Evolutionary conservation across 352 stramenopile genomes (phyloP), one percentile per base, ranked within the genome.

Genomic region (Globisporangium barbulae): DNA sequence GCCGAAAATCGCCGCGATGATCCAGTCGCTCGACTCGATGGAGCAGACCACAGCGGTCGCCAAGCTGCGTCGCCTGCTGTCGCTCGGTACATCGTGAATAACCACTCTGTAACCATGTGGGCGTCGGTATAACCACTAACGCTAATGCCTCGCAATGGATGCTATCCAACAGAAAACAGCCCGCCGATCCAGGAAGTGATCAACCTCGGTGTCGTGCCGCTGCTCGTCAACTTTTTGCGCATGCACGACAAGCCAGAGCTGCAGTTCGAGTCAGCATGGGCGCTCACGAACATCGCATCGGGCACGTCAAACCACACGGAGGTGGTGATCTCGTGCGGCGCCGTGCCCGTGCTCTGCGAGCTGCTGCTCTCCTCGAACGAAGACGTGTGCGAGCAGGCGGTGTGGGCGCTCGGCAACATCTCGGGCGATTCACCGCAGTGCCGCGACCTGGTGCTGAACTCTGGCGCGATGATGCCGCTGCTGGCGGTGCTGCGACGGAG

Each of bases 371-470:
- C 90, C 42, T 97, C 95, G 49, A 98, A 99, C 71, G 96, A 98
- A 67, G 96, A 99, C 80, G 97, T 99, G 17, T 81, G 96, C 28
- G 97, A 99, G 70, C 89, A 97, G 72, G 87, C 85, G 12, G 96
- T 99, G 21, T 99, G 98, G 98, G 98, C 97, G 21, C 81, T 99
- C 22, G 97, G 97, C 61, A 99, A 99, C 79, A 99, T 99, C 81
- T 97, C 98, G n/a, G 98, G 97, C 67, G 98, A 99, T 78, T 98
- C 92, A 10, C 91, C 96, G 49, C 81, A 97, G 48, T 99, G 94
- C 76, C 85, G 97, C 65, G 97, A 99, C 83, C 84, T 99, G 67
- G 97, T 99, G 19, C 83, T 99, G 28, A 79, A 91, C 53, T 82
- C 74, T 42, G 93, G 94, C 48, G 96, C 96, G 3, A 95, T 99